phyloP scores from a whole-genome alignment of 441 rosid species.

The Populus hybrid region DNA sequence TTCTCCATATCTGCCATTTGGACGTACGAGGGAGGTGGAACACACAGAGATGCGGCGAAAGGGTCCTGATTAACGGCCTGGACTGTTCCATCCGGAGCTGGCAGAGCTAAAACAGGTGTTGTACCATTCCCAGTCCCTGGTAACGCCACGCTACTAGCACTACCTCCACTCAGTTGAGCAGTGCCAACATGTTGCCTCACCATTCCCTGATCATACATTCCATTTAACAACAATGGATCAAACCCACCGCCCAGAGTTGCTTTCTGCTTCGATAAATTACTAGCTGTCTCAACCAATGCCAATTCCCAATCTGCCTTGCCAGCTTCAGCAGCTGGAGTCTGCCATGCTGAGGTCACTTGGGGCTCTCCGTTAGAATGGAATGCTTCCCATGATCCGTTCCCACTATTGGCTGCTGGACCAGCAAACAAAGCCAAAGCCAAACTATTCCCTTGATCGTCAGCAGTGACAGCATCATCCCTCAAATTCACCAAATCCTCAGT shows the following conservation, averaged over 20 bases:
- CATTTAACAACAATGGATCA: slow-evolving; percentile 78
- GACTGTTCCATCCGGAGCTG: slow-evolving; percentile 96
- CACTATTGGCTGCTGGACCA: slow-evolving; percentile 47
- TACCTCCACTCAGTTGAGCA: slow-evolving; percentile 75
- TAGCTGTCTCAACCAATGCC: slow-evolving; percentile 86
- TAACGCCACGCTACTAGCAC: slow-evolving; percentile 87
- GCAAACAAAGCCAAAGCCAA: slow-evolving; percentile 84
- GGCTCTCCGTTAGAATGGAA: slow-evolving; percentile 65
- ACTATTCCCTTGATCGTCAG: slow-evolving; percentile 84
- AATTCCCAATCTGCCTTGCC: slow-evolving; percentile 96
- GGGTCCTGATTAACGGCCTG: slow-evolving; percentile 87
- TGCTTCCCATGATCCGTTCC: slow-evolving; percentile 87
- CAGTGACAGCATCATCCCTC: slow-evolving; percentile 68
- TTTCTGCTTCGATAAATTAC: slow-evolving; percentile 75
- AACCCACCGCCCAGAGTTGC: slow-evolving; percentile 86
- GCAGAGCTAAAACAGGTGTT: slow-evolving; percentile 79
- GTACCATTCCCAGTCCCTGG: slow-evolving; percentile 56
- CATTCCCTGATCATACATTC: slow-evolving; percentile 92
- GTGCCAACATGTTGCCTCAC: slow-evolving; percentile 85
- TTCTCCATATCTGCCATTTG: slow-evolving; percentile 97
- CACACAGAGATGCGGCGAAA: slow-evolving; percentile 68
- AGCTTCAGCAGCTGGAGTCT: slow-evolving; percentile 80
- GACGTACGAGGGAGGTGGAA: slow-evolving; percentile 93
- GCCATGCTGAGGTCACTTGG: slow-evolving; percentile 94
- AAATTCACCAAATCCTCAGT: slow-evolving; percentile 72